Conservation (phyloP, 2,329 filamentous ascomycete species). For the Ascochyta koolunga region DNA sequence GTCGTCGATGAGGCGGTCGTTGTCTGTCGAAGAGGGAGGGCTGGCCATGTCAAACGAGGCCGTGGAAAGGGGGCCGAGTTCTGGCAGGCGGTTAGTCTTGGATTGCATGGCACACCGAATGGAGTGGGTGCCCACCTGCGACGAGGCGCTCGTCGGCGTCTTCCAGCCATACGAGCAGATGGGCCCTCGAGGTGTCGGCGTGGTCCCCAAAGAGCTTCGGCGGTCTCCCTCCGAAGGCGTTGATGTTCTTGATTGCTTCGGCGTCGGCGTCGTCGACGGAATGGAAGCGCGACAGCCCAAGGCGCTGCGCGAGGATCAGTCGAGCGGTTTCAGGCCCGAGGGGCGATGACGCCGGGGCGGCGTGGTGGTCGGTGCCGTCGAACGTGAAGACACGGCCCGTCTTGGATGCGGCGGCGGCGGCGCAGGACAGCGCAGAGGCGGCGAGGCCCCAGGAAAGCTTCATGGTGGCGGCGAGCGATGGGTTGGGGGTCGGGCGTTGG, state of each 20-base stretch:
- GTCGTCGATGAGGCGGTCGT: constrained; percentile 45
- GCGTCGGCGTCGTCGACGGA: constrained; percentile 48
- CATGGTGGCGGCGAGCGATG: constrained; percentile 48
- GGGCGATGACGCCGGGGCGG: constrained; percentile 26
- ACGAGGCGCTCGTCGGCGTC: constrained; percentile 42
- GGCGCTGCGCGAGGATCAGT: constrained; percentile 58
- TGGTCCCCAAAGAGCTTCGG: constrained; percentile 50
- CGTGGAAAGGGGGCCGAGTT: constrained; percentile 4
- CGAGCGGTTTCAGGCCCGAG: constrained; percentile 53
- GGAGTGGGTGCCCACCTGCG: constrained; percentile 34
- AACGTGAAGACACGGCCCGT: constrained; percentile 47
- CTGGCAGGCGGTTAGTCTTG: constrained; percentile 22
- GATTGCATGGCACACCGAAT: neutral
- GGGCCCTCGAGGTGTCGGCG: constrained; percentile 27
- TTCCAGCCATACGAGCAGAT: constrained; percentile 50
- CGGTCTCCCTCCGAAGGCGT: constrained; percentile 51
- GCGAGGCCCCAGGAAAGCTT: constrained; percentile 51
- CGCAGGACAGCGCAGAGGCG: constrained; percentile 49
- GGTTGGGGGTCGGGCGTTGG: constrained; percentile 26
- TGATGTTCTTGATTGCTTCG: constrained; percentile 54
- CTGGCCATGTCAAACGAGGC: constrained; percentile 41
- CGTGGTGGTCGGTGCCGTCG: constrained; percentile 31
- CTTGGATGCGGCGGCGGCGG: constrained; percentile 36
- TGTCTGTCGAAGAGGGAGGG: constrained; percentile 41
- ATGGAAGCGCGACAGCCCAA: constrained; percentile 58